Evolutionary conservation across 2,329 filamentous ascomycete species (phyloP).

Genomic region (Neofusicoccum kwambonambiense): DNA sequence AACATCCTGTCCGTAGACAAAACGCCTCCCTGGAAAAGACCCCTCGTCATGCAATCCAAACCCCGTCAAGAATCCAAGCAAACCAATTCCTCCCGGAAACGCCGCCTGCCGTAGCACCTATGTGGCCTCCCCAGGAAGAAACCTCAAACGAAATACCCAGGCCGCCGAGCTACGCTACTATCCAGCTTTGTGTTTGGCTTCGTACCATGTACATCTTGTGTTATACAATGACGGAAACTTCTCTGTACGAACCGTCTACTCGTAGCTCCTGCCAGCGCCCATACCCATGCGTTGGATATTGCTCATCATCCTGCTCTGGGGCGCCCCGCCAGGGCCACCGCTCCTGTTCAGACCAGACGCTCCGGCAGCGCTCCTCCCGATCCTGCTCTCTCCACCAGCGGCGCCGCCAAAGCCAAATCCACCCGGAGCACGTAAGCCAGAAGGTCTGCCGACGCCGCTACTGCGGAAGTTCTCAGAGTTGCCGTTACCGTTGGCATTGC

Average conservation of each 20-base stretch:
- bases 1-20: not conserved
- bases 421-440: conserved; percentile 61
- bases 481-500: conserved; percentile 16
- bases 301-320: conserved; percentile 73
- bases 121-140: not conserved
- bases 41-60: not conserved
- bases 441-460: conserved; percentile 43
- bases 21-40: not conserved
- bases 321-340: conserved; percentile 24
- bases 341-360: conserved; percentile 17
- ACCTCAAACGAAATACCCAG: not conserved
- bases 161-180: not conserved
- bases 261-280: not conserved
- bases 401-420: conserved; percentile 33
- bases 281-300: conserved; percentile 86
- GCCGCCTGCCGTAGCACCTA: too few relatives aligned
- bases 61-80: not conserved
- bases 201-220: not conserved
- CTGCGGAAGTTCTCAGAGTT: not conserved
- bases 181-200: not conserved
- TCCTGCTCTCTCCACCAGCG: conserved; percentile 13
- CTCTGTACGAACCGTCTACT: not conserved
- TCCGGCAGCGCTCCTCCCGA: conserved; percentile 28
- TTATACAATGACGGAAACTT: not conserved
- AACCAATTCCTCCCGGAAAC: not conserved